Evolutionary conservation across 2,329 filamentous ascomycete species (phyloP).

Genomic region (Epichloe sylvatica): DNA sequence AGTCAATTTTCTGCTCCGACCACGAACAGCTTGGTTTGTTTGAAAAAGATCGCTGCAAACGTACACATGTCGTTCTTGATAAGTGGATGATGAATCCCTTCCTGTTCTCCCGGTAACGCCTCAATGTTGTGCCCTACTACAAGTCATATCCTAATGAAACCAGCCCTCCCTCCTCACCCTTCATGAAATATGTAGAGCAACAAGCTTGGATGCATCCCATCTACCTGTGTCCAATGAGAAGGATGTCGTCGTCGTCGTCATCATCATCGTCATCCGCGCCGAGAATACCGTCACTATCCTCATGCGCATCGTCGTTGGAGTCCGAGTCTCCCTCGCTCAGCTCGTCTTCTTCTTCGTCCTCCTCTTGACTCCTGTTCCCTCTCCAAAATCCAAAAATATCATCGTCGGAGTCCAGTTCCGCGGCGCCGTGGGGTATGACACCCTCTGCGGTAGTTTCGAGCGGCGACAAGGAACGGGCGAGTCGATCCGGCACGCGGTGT

Average conservation of each 20-base stretch:
- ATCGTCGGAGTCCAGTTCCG: slow-evolving; percentile 34
- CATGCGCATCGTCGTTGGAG: slow-evolving; percentile 30
- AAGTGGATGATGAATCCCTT: not conserved
- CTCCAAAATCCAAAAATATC: slow-evolving; percentile 47
- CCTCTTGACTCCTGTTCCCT: slow-evolving; percentile 18
- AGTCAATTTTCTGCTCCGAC: not conserved
- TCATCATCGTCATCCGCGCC: slow-evolving; percentile 29
- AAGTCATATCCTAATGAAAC: not conserved
- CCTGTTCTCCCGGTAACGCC: not conserved
- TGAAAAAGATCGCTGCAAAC: not conserved
- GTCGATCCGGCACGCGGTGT: slow-evolving; percentile 23
- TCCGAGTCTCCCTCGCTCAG: slow-evolving; percentile 30
- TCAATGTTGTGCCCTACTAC: not conserved
- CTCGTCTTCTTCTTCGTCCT: slow-evolving; percentile 33
- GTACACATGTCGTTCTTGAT: not conserved
- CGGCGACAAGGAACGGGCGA: slow-evolving; percentile 33
- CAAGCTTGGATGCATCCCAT: not conserved
- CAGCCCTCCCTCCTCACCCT: not conserved
- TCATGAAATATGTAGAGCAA: not conserved
- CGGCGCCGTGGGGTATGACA: slow-evolving; percentile 14
- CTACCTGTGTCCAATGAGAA: slow-evolving; percentile 36
- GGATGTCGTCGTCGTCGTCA: slow-evolving; percentile 35
- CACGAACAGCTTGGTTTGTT: not conserved
- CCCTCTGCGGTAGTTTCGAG: slow-evolving; percentile 14
- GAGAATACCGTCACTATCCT: slow-evolving; percentile 33